A percentile compares a stretch with the other conserved stretches of the same genome.
Evolutionary conservation across 768 basidiomycete species (phyloP).

Genomic region (Inosperma sp.): DNA sequence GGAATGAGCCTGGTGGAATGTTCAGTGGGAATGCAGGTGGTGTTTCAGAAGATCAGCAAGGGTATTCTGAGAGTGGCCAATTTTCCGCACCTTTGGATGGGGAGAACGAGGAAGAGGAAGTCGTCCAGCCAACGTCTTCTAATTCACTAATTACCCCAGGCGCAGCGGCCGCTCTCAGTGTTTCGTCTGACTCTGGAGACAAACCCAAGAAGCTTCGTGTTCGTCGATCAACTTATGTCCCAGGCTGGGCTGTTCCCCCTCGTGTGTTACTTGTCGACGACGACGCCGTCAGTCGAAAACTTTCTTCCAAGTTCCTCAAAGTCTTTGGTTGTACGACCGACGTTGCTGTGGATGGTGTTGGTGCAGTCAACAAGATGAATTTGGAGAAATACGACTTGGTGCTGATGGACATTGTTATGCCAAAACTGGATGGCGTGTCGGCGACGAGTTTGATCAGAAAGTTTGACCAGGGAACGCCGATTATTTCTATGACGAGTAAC

Average conservation of each 20-base stretch:
- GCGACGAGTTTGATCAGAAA: conserved; percentile 92
- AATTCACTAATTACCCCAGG: conserved; percentile 11
- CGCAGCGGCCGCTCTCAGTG: conserved; percentile 9
- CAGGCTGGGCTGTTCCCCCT: conserved; percentile 89
- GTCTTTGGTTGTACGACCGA: conserved; percentile 95
- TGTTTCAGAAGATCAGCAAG: conserved; percentile 10
- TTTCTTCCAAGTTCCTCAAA: conserved; percentile 90
- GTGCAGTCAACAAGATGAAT: conserved; percentile 95
- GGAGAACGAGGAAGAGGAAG: conserved; percentile 28
- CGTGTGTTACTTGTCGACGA: conserved; percentile 92
- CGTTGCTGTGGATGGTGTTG: conserved; percentile 88
- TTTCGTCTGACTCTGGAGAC: conserved; percentile 16
- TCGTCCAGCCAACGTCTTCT: conserved; percentile 36
- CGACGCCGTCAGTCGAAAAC: conserved; percentile 82
- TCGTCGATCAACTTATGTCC: conserved; percentile 74
- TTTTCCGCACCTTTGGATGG: conserved; percentile 13
- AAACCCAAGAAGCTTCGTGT: conserved; percentile 58
- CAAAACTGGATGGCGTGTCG: conserved; percentile 79
- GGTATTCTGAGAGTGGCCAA: neutral
- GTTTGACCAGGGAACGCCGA: conserved; percentile 93
- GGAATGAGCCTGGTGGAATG: conserved; percentile 37
- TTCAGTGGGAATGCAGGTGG: conserved; percentile 22
- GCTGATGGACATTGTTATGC: conserved; percentile 98
- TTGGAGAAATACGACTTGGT: conserved; percentile 93
- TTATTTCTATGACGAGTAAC: conserved; percentile 98